These are phyloP conservation scores for Zasmidium angulare DNA, from an alignment of 2,329 filamentous ascomycete species.

Conservation along the genomic window DNA sequence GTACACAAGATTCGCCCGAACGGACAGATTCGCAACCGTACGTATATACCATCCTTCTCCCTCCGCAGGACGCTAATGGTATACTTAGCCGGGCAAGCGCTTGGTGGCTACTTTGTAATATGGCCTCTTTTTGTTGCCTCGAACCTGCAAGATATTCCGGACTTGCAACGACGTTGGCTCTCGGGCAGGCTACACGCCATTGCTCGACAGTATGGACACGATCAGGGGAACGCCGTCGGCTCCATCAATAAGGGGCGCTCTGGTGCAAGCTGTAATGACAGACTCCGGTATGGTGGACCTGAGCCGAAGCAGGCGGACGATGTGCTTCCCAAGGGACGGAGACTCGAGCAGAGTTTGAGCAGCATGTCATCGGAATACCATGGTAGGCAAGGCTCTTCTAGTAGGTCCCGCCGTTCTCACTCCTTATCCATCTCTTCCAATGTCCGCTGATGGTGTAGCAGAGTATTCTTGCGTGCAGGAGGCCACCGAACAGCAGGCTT, in stretches of 20 bases:
- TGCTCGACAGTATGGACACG: constrained; percentile 7
- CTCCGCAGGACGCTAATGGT: background rate
- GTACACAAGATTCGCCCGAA: background rate
- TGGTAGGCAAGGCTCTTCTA: too few species aligned
- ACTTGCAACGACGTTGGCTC: constrained; percentile 7
- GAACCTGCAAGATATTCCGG: constrained; percentile 8
- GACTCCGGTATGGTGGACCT: background rate
- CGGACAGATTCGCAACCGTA: background rate
- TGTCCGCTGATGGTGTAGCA: background rate
- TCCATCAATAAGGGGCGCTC: constrained; percentile 4
- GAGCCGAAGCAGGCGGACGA: background rate
- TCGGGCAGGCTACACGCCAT: constrained; percentile 5
- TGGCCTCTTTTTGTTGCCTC: constrained; percentile 10
- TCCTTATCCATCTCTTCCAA: too few species aligned
- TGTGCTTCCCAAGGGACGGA: background rate
- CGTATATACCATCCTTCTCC: background rate
- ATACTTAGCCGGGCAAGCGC: background rate
- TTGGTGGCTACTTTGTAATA: constrained; percentile 9
- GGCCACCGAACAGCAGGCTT: background rate
- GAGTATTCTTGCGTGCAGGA: background rate
- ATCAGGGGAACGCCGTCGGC: constrained; percentile 2
- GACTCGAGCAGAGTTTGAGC: too few species aligned
- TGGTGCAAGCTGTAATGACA: background rate
- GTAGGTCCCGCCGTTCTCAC: too few species aligned
- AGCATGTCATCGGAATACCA: too few species aligned